Evolutionary conservation across 2,329 filamentous ascomycete genomes (phyloP), one percentile per base, ranked within the genome.

Genomic region (Sclerotiophoma versabilis): DNA sequence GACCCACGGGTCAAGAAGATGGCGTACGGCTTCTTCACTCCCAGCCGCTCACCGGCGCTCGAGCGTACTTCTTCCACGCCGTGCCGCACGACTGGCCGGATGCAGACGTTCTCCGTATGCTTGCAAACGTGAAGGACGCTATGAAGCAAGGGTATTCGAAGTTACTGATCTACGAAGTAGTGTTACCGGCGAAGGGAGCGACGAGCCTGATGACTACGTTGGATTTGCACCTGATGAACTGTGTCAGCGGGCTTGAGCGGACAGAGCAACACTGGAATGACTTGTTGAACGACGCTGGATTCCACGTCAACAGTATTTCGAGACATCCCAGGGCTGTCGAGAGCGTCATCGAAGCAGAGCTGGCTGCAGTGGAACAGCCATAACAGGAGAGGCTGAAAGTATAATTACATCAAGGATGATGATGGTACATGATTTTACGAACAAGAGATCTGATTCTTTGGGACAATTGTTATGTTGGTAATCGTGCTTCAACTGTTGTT

Each of bases 61-160:
- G 61, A 26, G 62, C 62, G 9, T 78, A 75, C 49, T 58, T 76
- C 9, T 66, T 77, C 32, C 68, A 74, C 22, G 68, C 65, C 32
- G 63, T 77, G 6, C 58, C 74, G 30, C 76, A 78, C 49, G 74
- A 78, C 54, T 77, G 73, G 74, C 59, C 66, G 5, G 72, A 76
- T 47, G 17, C 17, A 7, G 38, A 60, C 25, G 49, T 42, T 7
- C 34, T 58, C 4, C 32, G 47, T 4, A 64, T 66, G 11, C 38
- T 65, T 22, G 22, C 41, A 8, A 45, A 55, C n/a, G 27, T 64
- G 11, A 47, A 27, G 23, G 29, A 37, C n/a, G 58, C 56, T 1
- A 54, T 66, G 57, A 54, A 51, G 25, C 34, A 20, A 27, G 58
- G 49, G 1, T 59, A 59, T 37, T 56, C 51, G 9, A 57, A 39